Evolutionary conservation across 1,284 basidiomycete species (phyloP), one percentile per base, ranked within the genome.

Genomic region (Moniliophthora roreri): DNA sequence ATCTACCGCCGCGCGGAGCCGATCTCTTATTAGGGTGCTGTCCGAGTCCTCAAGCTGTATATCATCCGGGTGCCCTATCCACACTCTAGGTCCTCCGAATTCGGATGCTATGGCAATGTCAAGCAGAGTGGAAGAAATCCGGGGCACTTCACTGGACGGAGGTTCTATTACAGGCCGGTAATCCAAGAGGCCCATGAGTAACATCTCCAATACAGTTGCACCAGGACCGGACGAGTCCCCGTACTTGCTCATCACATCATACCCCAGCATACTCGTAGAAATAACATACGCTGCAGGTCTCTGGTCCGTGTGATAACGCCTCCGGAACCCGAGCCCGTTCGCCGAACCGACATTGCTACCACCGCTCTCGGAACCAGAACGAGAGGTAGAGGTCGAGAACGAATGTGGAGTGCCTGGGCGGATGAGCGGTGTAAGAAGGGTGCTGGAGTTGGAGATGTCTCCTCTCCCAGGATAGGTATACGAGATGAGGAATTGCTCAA

Each of bases 401-500:
- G 18, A 20, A 21, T 20, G 21, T 20, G 6, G 11, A 5, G 41
- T 13, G 41, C 21, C 10, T 9, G 18, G 7, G 2, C 41, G n/a
- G 21, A 20, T 21, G 6, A 9, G 7, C 15, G 10, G 2, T 3
- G 10, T 20, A 42, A 42, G 41, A n/a, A 24, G 26, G 7, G 41
- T 2, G 15, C 15, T 8, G 26, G 41, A 42, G n/a, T 42, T 5
- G 41, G 15, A 13, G 18, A 13, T 23, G 18, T 13, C 15, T 9
- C n/a, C 15, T 3, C 6, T 4, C 18, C 6, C 15, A 10, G 16
- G 52, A 34, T 53, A 53, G 6, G 46, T 24, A 32, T 50, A 53
- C 6, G 45, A 48, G 8, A 35, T 15, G 11, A 53, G 36, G 26
- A 53, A 53, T 8, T 40, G 52, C 23, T 53, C 52, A n/a, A 49